Evolutionary conservation across 148 eudicot species (phyloP).

Genomic region (Euryodendron excelsum): DNA sequence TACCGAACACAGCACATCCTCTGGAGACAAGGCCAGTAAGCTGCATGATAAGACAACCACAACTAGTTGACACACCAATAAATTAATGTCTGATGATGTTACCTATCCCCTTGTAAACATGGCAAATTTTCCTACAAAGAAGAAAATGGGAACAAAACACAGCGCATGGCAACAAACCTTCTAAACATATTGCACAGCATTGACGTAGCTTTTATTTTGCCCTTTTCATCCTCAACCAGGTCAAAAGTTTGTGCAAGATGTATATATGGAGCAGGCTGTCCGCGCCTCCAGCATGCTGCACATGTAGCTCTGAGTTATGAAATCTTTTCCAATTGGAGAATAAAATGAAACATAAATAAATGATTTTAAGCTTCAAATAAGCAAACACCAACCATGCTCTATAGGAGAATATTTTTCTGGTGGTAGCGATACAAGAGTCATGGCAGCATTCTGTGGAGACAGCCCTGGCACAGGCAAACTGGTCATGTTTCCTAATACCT

Average conservation of each 20-base stretch:
- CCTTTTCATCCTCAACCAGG: slow-evolving; percentile 84
- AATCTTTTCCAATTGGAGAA: slow-evolving; percentile 9
- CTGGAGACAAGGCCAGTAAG: slow-evolving; percentile 80
- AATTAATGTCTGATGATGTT: background rate
- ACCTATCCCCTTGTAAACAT: background rate
- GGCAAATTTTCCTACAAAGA: background rate
- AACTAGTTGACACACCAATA: slow-evolving; percentile 1
- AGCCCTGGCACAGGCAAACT: slow-evolving; percentile 23
- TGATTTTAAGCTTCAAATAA: slow-evolving; percentile 5
- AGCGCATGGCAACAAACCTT: slow-evolving; percentile 46
- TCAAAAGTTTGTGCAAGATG: slow-evolving; percentile 92
- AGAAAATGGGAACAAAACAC: background rate
- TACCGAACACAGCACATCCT: slow-evolving; percentile 90
- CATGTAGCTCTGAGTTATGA: slow-evolving; percentile 20
- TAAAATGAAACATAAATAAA: slow-evolving; percentile 10
- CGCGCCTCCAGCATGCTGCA: slow-evolving; percentile 94
- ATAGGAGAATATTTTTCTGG: slow-evolving; percentile 69
- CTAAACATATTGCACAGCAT: slow-evolving; percentile 99
- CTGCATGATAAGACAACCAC: slow-evolving; percentile 36
- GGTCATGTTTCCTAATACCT: slow-evolving; percentile 24
- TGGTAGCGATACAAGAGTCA: slow-evolving; percentile 52
- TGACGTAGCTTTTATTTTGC: slow-evolving; percentile 83
- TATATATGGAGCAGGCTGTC: slow-evolving; percentile 85
- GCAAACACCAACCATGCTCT: slow-evolving; percentile 69
- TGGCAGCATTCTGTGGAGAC: slow-evolving; percentile 27